Conservation (phyloP, 2,329 filamentous ascomycete species). For the Ophiostoma populinum region DNA sequence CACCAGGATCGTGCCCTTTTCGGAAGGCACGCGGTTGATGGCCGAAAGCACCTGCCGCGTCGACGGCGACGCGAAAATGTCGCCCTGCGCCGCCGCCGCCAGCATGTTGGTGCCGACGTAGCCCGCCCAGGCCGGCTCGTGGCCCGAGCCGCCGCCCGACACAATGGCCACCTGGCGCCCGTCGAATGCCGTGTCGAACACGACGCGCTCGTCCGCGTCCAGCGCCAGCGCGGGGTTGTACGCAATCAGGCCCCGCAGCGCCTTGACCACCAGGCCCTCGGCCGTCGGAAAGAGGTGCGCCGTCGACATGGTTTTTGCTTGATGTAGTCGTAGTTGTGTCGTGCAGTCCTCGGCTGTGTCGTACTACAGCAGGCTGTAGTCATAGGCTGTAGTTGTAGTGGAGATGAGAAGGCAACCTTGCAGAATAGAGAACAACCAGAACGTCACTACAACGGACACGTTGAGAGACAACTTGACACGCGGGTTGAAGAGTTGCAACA, state of each 20-base stretch:
- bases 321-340: neutral
- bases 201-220: constrained; percentile 32
- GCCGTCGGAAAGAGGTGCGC: constrained; percentile 34
- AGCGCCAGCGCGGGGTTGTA: constrained; percentile 33
- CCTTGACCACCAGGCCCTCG: constrained; percentile 35
- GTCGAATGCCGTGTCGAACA: constrained; percentile 29
- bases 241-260: constrained; percentile 31
- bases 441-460: too few species aligned
- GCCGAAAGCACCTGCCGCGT: constrained; percentile 45
- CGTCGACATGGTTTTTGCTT: constrained; percentile 26
- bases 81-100: constrained; percentile 41
- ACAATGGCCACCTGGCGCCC: constrained; percentile 30
- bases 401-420: too few species aligned
- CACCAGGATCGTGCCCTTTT: constrained; percentile 38
- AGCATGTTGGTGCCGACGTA: constrained; percentile 46
- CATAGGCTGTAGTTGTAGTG: too few species aligned
- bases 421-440: too few species aligned
- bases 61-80: constrained; percentile 46
- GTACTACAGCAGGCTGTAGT: too few species aligned
- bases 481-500: too few species aligned
- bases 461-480: too few species aligned
- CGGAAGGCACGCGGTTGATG: constrained; percentile 35
- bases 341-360: too few species aligned
- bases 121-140: constrained; percentile 46
- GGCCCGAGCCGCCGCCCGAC: constrained; percentile 37